Conservation (phyloP, 352 stramenopile species). For the Globisporangium mamillatum region DNA sequence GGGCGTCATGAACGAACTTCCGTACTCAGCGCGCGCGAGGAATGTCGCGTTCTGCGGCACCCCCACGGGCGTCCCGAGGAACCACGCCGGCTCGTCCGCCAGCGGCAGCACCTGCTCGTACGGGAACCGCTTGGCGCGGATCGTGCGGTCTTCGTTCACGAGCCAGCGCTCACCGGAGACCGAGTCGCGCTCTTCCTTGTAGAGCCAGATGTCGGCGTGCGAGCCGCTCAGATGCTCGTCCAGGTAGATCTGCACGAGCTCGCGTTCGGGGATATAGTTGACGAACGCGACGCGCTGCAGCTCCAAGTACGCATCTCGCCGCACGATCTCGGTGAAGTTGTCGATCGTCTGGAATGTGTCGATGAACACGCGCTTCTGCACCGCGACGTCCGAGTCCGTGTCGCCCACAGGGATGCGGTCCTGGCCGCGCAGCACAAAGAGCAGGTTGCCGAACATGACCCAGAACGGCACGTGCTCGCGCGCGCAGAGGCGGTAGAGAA, state of each 20-base stretch:
- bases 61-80: conserved; percentile 52
- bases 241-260: conserved; percentile 69
- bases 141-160: conserved; percentile 73
- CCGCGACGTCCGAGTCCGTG: conserved; percentile 77
- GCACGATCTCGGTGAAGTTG: conserved; percentile 51
- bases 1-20: conserved; percentile 63
- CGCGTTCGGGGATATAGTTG: conserved; percentile 48
- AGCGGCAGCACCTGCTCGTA: conserved; percentile 71
- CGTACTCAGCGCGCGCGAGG: conserved; percentile 66
- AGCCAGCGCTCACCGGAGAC: conserved; percentile 38
- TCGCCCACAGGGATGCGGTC: conserved; percentile 64
- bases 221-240: conserved; percentile 42
- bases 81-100: conserved; percentile 31
- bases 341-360: conserved; percentile 41
- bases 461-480: conserved; percentile 60
- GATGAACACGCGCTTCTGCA: conserved; percentile 58
- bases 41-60: conserved; percentile 57
- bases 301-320: conserved; percentile 42
- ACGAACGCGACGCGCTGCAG: conserved; percentile 46
- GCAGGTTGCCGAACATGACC: conserved; percentile 68
- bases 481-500: conserved; percentile 52
- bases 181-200: conserved; percentile 45
- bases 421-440: conserved; percentile 72
- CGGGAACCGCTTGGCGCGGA: conserved; percentile 55
- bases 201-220: conserved; percentile 81